Conservation (phyloP, 768 basidiomycete genomes). For the Trametes villosa region DNA sequence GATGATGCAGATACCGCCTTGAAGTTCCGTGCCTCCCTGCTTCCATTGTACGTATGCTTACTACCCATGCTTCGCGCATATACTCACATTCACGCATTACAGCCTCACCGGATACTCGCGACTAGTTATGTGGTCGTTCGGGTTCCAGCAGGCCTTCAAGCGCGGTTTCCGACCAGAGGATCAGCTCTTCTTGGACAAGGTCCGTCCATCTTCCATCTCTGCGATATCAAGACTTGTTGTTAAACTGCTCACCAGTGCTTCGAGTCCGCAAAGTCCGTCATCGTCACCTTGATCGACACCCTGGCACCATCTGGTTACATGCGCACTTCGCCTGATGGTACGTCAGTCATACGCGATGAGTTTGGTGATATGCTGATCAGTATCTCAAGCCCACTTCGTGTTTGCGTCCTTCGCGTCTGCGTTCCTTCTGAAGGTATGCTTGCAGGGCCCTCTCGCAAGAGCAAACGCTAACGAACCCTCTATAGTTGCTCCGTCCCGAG, state of each 20-base stretch:
- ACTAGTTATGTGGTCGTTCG: conserved; percentile 86
- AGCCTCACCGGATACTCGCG: conserved; percentile 79
- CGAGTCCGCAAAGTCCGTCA: conserved; percentile 68
- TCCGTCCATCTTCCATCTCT: conserved; percentile 31
- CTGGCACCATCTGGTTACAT: conserved; percentile 75
- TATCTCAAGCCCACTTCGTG: conserved; percentile 61
- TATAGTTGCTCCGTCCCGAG: conserved; percentile 72
- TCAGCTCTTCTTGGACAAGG: conserved; percentile 70
- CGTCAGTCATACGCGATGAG: conserved; percentile 12
- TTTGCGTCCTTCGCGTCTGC: conserved; percentile 84
- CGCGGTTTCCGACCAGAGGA: conserved; percentile 67
- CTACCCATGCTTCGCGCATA: neutral
- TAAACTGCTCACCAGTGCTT: conserved; percentile 53
- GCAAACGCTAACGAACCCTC: neutral
- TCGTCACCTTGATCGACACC: conserved; percentile 65
- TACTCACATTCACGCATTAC: neutral
- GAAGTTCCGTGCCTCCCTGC: conserved; percentile 63
- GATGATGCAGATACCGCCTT: conserved; percentile 53
- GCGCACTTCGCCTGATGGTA: conserved; percentile 80
- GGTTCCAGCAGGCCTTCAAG: conserved; percentile 81
- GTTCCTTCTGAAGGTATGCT: conserved; percentile 73
- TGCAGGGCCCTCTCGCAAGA: neutral
- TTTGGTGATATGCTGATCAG: conserved; percentile 25
- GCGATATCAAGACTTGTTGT: neutral
- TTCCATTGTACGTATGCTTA: conserved; percentile 65